Evolutionary conservation across 805 yeast species (phyloP).

Genomic region (Hanseniaspora meyeri): DNA sequence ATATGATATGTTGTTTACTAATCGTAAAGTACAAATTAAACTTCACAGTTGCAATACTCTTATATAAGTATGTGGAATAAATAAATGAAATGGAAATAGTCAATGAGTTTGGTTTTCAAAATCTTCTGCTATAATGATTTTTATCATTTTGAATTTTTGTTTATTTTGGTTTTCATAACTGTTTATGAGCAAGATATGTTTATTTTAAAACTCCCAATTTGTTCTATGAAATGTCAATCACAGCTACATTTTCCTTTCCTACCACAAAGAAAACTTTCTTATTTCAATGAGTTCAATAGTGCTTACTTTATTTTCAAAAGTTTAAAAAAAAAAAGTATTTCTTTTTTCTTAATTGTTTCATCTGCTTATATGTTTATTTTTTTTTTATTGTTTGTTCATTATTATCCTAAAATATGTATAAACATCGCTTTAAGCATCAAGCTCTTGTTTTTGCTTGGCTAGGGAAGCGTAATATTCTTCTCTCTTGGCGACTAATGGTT

Average conservation of each 20-base stretch:
- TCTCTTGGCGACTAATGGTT: slow-evolving; percentile 56
- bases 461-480: slow-evolving; percentile 72
- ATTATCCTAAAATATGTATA: neutral
- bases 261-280: neutral
- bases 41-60: neutral
- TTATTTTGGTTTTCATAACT: neutral
- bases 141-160: too few relatives aligned
- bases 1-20: neutral
- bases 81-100: neutral
- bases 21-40: neutral
- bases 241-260: too few relatives aligned
- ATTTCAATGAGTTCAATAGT: neutral
- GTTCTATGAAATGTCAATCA: too few relatives aligned
- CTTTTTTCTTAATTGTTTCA: neutral
- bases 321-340: neutral
- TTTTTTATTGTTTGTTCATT: neutral
- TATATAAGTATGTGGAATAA: neutral
- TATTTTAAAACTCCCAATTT: too few relatives aligned
- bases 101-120: neutral
- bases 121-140: too few relatives aligned
- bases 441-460: slow-evolving; percentile 54
- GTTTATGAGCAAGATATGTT: neutral
- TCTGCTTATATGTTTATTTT: neutral
- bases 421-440: slow-evolving; percentile 5
- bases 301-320: neutral